These are phyloP conservation scores for Paraurostyla sp. DNA, from an alignment of 73 alveolate genomes.

Conservation along the genomic window DNA sequence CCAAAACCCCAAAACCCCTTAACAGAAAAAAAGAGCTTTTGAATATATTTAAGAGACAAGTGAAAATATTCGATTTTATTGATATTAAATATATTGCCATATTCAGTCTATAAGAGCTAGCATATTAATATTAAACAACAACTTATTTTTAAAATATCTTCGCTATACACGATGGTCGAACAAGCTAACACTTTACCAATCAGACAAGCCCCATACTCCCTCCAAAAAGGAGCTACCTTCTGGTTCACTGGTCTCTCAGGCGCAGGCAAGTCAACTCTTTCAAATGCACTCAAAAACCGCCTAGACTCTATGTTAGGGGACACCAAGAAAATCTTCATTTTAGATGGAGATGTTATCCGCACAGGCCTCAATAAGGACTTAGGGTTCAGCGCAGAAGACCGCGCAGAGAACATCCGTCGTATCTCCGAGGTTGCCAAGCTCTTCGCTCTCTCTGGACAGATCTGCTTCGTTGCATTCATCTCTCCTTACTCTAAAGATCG, in stretches of 20 bases:
- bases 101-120: too few species aligned
- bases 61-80: too few species aligned
- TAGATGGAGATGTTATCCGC: slow-evolving; percentile 88
- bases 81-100: too few species aligned
- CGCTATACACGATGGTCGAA: too few species aligned
- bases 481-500: slow-evolving; percentile 87
- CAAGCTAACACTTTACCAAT: too few species aligned
- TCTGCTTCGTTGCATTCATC: slow-evolving; percentile 82
- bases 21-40: too few species aligned
- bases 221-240: slow-evolving; percentile 58
- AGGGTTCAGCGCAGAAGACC: slow-evolving; percentile 83
- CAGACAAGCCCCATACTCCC: background rate
- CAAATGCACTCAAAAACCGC: slow-evolving; percentile 36
- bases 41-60: too few species aligned
- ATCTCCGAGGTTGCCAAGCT: slow-evolving; percentile 87
- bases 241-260: slow-evolving; percentile 78
- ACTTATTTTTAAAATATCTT: too few species aligned
- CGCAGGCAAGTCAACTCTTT: slow-evolving; percentile 72
- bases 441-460: slow-evolving; percentile 79
- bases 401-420: slow-evolving; percentile 88
- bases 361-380: slow-evolving; percentile 85
- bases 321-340: slow-evolving; percentile 47
- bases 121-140: too few species aligned
- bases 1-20: too few species aligned
- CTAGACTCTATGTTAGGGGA: slow-evolving; percentile 57